These are phyloP conservation scores for Laguncularia racemosa DNA, from an alignment of 345 rosid genomes.

Conservation along the genomic window DNA sequence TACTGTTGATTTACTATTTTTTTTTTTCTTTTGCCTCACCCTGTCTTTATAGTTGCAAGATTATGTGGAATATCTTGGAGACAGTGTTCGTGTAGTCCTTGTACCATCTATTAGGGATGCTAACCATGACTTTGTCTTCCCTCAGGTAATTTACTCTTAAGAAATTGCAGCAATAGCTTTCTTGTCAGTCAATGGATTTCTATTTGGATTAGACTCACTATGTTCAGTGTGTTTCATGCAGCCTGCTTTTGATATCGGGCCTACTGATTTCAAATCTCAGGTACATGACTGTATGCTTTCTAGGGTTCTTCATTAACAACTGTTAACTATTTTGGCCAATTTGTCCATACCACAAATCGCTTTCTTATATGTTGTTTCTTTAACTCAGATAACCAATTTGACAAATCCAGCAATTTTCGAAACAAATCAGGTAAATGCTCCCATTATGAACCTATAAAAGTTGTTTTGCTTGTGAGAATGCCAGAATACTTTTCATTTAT, in stretches of 20 bases:
- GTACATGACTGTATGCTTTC: conserved; percentile 24
- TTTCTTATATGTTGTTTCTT: conserved; percentile 5
- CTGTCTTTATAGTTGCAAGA: conserved; percentile 64
- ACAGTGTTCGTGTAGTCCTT: conserved; percentile 51
- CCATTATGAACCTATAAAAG: not conserved
- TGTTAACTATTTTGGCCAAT: not conserved
- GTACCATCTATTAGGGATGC: conserved; percentile 88
- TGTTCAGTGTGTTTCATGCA: conserved; percentile 24
- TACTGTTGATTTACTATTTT: not conserved
- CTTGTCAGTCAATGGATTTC: not conserved
- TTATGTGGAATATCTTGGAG: conserved; percentile 66
- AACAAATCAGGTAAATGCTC: conserved; percentile 59
- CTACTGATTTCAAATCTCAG: conserved; percentile 45
- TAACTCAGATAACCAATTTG: conserved; percentile 50
- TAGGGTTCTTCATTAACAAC: conserved; percentile 1
- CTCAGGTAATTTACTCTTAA: conserved; percentile 54
- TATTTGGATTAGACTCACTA: not conserved
- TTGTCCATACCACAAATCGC: not conserved
- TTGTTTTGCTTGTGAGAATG: not conserved
- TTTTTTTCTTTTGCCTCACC: not conserved
- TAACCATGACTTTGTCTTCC: conserved; percentile 86
- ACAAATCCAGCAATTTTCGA: conserved; percentile 77
- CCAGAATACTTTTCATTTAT: not conserved
- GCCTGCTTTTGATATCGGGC: conserved; percentile 68
- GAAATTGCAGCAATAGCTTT: not conserved